Evolutionary conservation across 805 yeast species (phyloP).

Genomic region (Yarrowia yakushimensis): DNA sequence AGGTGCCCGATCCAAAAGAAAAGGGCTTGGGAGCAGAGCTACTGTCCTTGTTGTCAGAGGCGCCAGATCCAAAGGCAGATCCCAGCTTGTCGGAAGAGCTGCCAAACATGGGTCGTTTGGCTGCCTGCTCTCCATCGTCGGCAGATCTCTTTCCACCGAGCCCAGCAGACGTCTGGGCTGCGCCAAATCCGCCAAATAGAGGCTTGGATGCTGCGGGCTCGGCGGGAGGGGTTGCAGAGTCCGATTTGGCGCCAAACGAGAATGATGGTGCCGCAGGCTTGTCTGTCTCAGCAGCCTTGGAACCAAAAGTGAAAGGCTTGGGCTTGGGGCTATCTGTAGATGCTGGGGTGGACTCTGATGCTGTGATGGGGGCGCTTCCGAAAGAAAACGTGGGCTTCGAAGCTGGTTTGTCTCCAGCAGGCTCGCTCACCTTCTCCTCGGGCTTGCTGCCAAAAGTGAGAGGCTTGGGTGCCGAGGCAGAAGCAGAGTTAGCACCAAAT

Average conservation of each 20-base stretch:
- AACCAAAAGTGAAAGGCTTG: background rate
- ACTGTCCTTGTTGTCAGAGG: background rate
- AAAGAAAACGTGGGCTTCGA: background rate
- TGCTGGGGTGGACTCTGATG: background rate
- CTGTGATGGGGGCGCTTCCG: background rate
- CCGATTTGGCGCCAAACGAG: background rate
- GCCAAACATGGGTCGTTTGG: background rate
- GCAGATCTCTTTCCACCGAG: slow-evolving; percentile 11
- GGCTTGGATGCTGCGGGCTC: background rate
- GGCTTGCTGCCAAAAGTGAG: background rate
- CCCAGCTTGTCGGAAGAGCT: background rate
- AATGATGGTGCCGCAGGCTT: background rate
- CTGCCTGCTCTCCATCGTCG: background rate
- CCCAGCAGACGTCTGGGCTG: background rate
- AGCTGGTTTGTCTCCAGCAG: background rate
- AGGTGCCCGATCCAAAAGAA: background rate
- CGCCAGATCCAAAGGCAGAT: background rate
- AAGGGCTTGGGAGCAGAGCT: background rate
- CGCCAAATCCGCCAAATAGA: background rate
- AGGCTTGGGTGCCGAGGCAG: background rate
- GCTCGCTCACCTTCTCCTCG: background rate
- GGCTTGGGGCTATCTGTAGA: background rate
- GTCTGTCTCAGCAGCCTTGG: background rate
- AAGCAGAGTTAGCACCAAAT: background rate
- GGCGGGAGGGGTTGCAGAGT: background rate